These are phyloP conservation scores for Cinchona pubescens DNA, from an alignment of 257 asterid species.

Conservation along the genomic window DNA sequence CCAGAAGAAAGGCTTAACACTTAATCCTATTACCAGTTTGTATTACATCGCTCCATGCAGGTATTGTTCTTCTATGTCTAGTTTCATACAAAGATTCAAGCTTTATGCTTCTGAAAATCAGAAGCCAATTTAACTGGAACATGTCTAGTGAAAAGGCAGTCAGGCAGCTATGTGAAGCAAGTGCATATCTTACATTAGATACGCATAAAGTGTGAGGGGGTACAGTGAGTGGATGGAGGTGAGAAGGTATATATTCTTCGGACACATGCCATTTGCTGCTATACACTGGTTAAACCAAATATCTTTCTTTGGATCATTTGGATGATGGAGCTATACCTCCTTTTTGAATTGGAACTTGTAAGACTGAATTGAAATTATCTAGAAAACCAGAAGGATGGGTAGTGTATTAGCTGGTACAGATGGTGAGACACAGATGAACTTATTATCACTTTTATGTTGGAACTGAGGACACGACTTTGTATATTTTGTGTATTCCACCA, in stretches of 20 bases:
- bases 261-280: background rate
- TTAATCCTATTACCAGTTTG: constrained; percentile 91
- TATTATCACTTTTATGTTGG: background rate
- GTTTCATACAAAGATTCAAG: background rate
- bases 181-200: background rate
- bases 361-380: background rate
- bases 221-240: too few species aligned
- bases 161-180: background rate
- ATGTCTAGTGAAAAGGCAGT: background rate
- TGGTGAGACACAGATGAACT: background rate
- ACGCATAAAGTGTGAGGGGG: background rate
- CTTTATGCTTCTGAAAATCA: background rate
- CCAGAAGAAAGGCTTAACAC: constrained; percentile 88
- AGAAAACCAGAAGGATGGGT: background rate
- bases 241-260: too few species aligned
- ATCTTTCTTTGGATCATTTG: too few species aligned
- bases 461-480: background rate
- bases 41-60: constrained; percentile 99
- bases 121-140: background rate
- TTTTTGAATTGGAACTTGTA: background rate
- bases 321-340: background rate
- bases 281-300: background rate
- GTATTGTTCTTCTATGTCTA: constrained; percentile 40
- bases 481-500: background rate
- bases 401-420: background rate